These are phyloP conservation scores for Epipyxis sp. DNA, from an alignment of 108 stramenopile genomes.

Conservation along the genomic window DNA sequence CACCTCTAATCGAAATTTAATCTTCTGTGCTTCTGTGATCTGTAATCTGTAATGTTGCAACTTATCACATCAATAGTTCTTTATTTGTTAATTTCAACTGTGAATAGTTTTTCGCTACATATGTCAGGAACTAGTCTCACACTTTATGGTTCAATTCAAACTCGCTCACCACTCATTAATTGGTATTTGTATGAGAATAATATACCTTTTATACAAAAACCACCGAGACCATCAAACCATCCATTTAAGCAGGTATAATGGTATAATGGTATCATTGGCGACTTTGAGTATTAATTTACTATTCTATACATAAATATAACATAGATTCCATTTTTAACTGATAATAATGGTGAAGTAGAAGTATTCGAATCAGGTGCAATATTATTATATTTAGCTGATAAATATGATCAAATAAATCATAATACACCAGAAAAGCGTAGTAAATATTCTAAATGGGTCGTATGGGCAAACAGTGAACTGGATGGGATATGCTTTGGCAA, in stretches of 20 bases:
- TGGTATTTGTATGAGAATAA: conserved; percentile 48
- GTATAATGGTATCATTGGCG: too few species aligned
- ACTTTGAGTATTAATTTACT: too few species aligned
- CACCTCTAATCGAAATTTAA: too few species aligned
- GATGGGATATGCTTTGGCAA: conserved; percentile 82
- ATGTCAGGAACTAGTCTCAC: too few species aligned
- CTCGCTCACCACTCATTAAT: conserved; percentile 73
- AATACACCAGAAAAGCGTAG: too few species aligned
- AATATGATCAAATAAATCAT: too few species aligned
- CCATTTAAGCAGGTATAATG: conserved; percentile 81
- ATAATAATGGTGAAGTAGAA: conserved; percentile 56
- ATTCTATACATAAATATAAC: too few species aligned
- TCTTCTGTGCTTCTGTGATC: too few species aligned
- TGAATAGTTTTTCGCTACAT: too few species aligned
- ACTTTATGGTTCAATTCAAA: conserved; percentile 44
- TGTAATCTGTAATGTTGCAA: too few species aligned
- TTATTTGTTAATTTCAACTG: too few species aligned
- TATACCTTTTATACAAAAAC: background rate
- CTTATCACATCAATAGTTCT: too few species aligned
- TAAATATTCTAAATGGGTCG: conserved; percentile 58
- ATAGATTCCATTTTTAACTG: conserved; percentile 71
- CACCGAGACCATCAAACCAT: conserved; percentile 33
- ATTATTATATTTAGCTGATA: conserved; percentile 64
- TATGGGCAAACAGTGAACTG: conserved; percentile 78
- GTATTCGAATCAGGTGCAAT: conserved; percentile 83